These are phyloP conservation scores for Ceratobasidium sp. DNA, from an alignment of 1,284 basidiomycete species.

Conservation along the genomic window DNA sequence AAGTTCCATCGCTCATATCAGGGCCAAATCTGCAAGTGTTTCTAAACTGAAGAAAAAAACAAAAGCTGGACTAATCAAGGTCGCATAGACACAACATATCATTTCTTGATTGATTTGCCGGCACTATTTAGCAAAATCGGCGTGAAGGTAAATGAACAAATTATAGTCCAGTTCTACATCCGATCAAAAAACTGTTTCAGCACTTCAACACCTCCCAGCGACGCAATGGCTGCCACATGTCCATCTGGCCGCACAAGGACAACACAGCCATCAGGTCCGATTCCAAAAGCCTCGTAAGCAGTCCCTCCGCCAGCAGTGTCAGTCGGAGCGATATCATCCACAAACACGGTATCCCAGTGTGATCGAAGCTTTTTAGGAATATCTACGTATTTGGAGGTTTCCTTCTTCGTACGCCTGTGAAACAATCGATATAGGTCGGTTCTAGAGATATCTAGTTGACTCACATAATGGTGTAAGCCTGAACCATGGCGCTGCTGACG, in stretches of 20 bases:
- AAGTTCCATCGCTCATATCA: too few species aligned
- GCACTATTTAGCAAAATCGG: too few species aligned
- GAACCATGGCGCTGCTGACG: neutral
- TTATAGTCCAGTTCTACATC: too few species aligned
- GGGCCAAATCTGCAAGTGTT: too few species aligned
- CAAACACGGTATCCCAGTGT: slow-evolving; percentile 65
- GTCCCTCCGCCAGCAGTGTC: slow-evolving; percentile 58
- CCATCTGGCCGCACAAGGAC: slow-evolving; percentile 81
- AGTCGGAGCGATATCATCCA: slow-evolving; percentile 19
- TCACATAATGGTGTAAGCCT: slow-evolving; percentile 8
- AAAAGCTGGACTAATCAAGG: too few species aligned
- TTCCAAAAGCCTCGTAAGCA: slow-evolving; percentile 70
- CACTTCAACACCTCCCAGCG: slow-evolving; percentile 60
- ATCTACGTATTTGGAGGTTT: slow-evolving; percentile 63
- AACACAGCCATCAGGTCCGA: slow-evolving; percentile 68
- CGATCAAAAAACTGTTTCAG: neutral
- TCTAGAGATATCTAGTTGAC: neutral
- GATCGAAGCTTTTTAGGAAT: slow-evolving; percentile 67
- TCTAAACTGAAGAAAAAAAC: too few species aligned
- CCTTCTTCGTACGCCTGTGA: slow-evolving; percentile 59
- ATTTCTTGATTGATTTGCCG: too few species aligned
- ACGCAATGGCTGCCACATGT: slow-evolving; percentile 73
- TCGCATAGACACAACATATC: too few species aligned
- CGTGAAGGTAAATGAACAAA: too few species aligned
- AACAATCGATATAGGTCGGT: neutral